phyloP scores from a whole-genome alignment of 169 alveolate genomes.

The Eimeria brunetti region DNA sequence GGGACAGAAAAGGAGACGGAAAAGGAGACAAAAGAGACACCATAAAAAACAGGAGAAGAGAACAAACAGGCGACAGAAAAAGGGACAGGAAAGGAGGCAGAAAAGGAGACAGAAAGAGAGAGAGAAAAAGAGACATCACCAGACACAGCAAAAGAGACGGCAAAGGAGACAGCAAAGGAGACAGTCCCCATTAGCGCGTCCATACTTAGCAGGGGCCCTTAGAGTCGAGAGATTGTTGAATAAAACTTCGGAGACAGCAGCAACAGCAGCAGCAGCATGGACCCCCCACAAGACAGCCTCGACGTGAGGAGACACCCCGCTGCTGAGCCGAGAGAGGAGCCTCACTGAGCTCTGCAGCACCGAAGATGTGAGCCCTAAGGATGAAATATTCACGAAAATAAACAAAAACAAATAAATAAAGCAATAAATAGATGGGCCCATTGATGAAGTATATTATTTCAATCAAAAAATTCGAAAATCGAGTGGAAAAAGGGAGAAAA shows the following conservation, averaged over 20 bases:
- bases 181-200: no score
- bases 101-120: no score
- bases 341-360: conserved; percentile 6
- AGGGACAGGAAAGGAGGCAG: no score
- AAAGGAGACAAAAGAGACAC: no score
- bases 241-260: background rate
- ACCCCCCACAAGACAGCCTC: conserved; percentile 37
- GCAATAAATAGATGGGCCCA: background rate
- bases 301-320: background rate
- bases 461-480: no score
- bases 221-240: background rate
- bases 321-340: background rate
- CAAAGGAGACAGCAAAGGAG: no score
- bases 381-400: background rate
- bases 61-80: no score
- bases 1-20: no score
- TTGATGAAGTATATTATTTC: background rate
- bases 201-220: background rate
- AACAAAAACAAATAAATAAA: no score
- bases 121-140: no score
- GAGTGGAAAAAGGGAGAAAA: background rate
- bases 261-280: background rate
- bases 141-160: no score
- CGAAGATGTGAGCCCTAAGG: background rate
- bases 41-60: no score